Conservation (phyloP, 148 eudicot genomes). For the Persicaria maculosa region DNA sequence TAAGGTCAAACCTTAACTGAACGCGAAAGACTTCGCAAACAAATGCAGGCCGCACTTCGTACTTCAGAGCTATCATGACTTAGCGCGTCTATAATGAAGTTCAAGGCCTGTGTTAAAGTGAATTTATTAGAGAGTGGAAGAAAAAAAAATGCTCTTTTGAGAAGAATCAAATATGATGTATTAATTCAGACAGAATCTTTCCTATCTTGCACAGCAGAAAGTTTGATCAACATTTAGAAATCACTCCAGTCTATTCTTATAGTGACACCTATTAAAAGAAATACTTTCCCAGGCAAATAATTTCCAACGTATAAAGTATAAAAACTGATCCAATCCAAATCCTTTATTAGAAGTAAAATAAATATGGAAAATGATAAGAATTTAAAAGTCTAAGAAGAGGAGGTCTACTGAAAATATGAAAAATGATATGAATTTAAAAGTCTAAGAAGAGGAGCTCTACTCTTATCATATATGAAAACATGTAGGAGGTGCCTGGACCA, state of each 20-base stretch:
- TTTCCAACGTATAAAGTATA: neutral
- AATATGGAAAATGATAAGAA: neutral
- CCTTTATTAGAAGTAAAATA: neutral
- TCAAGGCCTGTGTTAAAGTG: conserved; percentile 40
- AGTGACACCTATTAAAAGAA: neutral
- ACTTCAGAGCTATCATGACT: conserved; percentile 64
- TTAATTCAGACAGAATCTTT: neutral
- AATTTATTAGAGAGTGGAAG: neutral
- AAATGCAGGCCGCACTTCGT: conserved; percentile 80
- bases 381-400: neutral
- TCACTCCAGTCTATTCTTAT: neutral
- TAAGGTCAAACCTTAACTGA: conserved; percentile 72
- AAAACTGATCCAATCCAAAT: neutral
- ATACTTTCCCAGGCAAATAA: conserved; percentile 1
- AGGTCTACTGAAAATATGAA: too few species aligned
- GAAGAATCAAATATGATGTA: neutral
- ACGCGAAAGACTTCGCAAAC: conserved; percentile 78
- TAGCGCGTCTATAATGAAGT: conserved; percentile 55
- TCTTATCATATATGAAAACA: neutral
- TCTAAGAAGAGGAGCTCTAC: neutral
- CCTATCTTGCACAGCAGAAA: neutral
- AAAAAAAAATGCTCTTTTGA: neutral
- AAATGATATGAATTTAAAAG: neutral
- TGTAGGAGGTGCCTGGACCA: neutral
- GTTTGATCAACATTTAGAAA: neutral